Evolutionary conservation across 495 filamentous ascomycete genomes (phyloP), one percentile per base, ranked within the genome.

Genomic region (Articulospora tetracladia): DNA sequence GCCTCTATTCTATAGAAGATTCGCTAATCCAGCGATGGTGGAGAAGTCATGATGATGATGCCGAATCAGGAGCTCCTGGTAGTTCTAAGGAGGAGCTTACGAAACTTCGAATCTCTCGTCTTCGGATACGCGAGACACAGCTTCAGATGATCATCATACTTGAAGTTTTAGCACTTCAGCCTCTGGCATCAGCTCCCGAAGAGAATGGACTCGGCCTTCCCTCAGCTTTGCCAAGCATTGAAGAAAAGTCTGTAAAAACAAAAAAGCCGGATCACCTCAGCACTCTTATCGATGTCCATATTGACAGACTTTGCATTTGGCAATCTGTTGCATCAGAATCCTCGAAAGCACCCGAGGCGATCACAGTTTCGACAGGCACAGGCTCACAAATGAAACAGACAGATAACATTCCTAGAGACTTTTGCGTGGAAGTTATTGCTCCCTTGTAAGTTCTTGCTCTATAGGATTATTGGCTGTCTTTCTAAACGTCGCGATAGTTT

Each of bases 251-350:
- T 59, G 61, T 63, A 6, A 69, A 71, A 25, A 70, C 77, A 26
- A 68, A 73, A 12, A 77, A 73, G 52, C 57, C 72, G 1, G 86
- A 84, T 68, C 85, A 60, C 20, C 41, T 67, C 2, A 36, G 51
- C 7, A 82, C 59, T 1, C 78, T 92, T 22, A 77, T 98, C 8
- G 93, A 98, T 65, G 74, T 96, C 3, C 85, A 96, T 52, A 82
- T 96, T 12, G 95, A 98, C 69, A 84, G 92, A 32, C 77, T 98
- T 23, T 95, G 92, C 69, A 98, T 98, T 39, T 98, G 95, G 95
- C 92, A 97, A 67, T 91, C 92, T n/a, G 83, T 89, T 53, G 80
- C 82, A 12, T 17, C 53, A 49, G 41, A 59, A 48, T 23, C 24
- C 23, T 23, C 19, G 22, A 39, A 36, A 3, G 32, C 53, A 15